phyloP scores from a whole-genome alignment of 345 rosid species.

The Citrus medica region DNA sequence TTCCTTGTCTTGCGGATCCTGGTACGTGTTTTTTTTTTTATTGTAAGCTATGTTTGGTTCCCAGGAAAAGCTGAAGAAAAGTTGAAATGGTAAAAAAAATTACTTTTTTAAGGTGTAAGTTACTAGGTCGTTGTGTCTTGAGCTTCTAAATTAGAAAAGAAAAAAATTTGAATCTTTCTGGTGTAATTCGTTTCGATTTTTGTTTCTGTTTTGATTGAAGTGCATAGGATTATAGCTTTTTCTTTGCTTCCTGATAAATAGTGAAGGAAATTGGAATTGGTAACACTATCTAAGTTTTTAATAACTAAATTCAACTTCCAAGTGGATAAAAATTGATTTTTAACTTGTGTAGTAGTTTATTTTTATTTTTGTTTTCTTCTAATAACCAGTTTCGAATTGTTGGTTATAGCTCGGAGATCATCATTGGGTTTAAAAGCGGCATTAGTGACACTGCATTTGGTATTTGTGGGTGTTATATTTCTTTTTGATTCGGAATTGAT shows the following conservation, averaged over 20 bases:
- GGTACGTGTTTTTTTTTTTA: conserved; percentile 26
- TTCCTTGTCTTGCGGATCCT: conserved; percentile 76
- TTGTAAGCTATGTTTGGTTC: conserved; percentile 1
- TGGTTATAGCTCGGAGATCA: conserved; percentile 66
- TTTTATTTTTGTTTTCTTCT: not conserved
- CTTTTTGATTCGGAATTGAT: conserved; percentile 59
- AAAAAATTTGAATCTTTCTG: not conserved
- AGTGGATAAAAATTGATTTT: not conserved
- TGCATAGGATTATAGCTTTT: not conserved
- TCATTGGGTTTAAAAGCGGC: conserved; percentile 70
- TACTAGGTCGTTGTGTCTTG: not conserved
- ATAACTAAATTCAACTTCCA: not conserved
- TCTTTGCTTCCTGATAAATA: not conserved
- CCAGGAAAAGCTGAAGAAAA: not conserved
- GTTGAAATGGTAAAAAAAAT: not conserved
- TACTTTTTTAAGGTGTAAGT: not conserved
- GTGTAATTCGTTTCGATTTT: not conserved
- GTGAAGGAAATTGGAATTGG: not conserved
- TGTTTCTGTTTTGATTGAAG: not conserved
- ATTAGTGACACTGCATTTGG: conserved; percentile 62
- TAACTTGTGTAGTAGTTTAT: not conserved
- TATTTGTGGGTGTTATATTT: conserved; percentile 61
- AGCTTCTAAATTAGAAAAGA: not conserved
- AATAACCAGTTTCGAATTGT: not conserved
- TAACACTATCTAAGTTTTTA: not conserved